phyloP scores from a whole-genome alignment of 768 basidiomycete genomes.

The Psilocybe cyanescens region DNA sequence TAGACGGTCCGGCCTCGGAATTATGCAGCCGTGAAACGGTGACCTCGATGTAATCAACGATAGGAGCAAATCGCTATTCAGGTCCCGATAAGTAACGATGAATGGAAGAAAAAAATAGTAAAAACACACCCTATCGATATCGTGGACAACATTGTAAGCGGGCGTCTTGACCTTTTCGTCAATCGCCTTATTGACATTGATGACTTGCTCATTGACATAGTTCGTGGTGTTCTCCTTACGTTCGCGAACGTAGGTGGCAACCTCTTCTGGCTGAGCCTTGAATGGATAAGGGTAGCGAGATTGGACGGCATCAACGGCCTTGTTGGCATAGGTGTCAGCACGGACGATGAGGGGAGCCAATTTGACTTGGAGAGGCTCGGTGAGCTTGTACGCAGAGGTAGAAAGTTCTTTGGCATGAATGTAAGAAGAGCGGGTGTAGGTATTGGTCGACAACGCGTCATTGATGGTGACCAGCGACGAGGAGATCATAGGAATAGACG shows the following conservation, averaged over 20 bases:
- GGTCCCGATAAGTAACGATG: conserved; percentile 3
- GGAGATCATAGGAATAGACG: conserved; percentile 75
- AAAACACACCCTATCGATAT: conserved; percentile 68
- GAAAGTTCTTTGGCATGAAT: conserved; percentile 66
- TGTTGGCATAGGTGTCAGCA: conserved; percentile 72
- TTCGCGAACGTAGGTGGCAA: conserved; percentile 61
- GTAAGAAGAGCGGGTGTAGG: conserved; percentile 68
- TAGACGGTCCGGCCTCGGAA: conserved; percentile 49
- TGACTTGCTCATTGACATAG: conserved; percentile 37
- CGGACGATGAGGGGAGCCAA: conserved; percentile 68
- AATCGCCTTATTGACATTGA: conserved; percentile 59
- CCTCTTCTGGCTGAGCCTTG: conserved; percentile 72
- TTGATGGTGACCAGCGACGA: conserved; percentile 66
- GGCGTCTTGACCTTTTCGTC: conserved; percentile 69
- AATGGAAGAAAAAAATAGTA: conserved; percentile 3
- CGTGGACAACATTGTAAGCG: conserved; percentile 63
- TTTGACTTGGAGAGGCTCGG: conserved; percentile 67
- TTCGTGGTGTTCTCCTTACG: conserved; percentile 57
- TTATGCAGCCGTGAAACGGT: conserved; percentile 53
- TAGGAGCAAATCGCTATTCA: conserved; percentile 66
- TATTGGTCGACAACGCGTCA: conserved; percentile 58
- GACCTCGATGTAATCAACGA: conserved; percentile 72
- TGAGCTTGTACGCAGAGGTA: conserved; percentile 58
- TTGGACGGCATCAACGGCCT: conserved; percentile 75
- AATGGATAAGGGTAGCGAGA: conserved; percentile 78